phyloP scores from a whole-genome alignment of 1,139 yeast genomes.

The Saccharomycopsis phalli region DNA sequence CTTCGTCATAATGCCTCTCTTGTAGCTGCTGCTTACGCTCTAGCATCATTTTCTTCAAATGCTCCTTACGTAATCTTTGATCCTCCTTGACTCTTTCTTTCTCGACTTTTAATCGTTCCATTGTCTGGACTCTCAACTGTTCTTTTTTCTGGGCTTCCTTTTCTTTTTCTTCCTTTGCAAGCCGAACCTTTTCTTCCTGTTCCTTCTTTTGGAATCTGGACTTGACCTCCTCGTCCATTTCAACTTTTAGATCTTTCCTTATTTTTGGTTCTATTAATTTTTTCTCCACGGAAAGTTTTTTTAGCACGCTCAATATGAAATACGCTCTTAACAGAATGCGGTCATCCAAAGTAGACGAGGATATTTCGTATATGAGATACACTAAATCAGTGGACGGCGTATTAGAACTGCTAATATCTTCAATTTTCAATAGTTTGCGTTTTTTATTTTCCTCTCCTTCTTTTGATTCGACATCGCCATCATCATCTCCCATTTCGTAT shows the following conservation, averaged over 20 bases:
- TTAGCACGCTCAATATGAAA: background rate
- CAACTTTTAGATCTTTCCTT: background rate
- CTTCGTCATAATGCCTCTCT: too few species aligned
- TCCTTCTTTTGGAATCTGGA: background rate
- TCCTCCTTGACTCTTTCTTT: conserved; percentile 15
- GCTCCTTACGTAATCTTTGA: background rate
- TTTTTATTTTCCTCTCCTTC: background rate
- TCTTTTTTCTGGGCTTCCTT: background rate
- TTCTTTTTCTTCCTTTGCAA: conserved; percentile 2
- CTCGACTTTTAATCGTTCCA: conserved; percentile 9
- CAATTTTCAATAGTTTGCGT: too few species aligned
- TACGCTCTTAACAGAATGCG: background rate
- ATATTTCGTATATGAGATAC: background rate
- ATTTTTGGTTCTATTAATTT: background rate
- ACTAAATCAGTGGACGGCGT: background rate
- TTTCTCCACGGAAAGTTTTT: background rate
- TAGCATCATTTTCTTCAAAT: background rate
- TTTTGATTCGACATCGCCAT: too few species aligned
- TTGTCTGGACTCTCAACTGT: conserved; percentile 4
- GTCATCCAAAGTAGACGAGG: background rate
- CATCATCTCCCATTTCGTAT: too few species aligned
- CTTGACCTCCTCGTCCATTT: background rate
- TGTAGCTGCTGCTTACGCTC: too few species aligned
- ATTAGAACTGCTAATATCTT: background rate
- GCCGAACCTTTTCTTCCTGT: background rate